These are phyloP conservation scores for Oryza punctata DNA, from an alignment of 176 grass and related monocot genomes.

Conservation along the genomic window DNA sequence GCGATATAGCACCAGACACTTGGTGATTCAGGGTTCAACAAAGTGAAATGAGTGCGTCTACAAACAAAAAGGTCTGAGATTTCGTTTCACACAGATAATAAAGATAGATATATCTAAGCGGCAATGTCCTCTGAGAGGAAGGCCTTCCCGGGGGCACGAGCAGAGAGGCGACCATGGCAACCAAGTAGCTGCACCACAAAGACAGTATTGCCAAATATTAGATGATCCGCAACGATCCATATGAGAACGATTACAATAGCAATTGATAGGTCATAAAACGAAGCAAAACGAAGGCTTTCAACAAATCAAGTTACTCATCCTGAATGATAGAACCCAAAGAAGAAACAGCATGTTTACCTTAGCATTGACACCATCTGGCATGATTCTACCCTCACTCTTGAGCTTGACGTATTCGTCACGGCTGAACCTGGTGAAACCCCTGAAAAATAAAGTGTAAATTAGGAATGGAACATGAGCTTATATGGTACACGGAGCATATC, in stretches of 20 bases:
- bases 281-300: neutral
- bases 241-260: neutral
- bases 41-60: constrained; percentile 6
- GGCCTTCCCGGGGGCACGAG: constrained; percentile 43
- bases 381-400: constrained; percentile 73
- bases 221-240: neutral
- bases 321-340: neutral
- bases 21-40: constrained; percentile 13
- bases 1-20: constrained; percentile 26
- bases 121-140: constrained; percentile 42
- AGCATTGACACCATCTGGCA: constrained; percentile 72
- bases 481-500: neutral
- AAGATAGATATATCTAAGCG: constrained; percentile 7
- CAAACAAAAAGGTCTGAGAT: neutral
- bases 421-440: constrained; percentile 87
- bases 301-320: neutral
- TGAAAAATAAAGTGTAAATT: constrained; percentile 10
- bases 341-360: constrained; percentile 44
- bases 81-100: neutral
- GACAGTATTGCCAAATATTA: neutral
- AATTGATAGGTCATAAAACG: neutral
- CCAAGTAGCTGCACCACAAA: constrained; percentile 39
- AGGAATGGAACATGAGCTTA: neutral
- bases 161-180: constrained; percentile 47
- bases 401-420: constrained; percentile 64